Percentiles rank a stretch among this genome's conserved stretches.
Conservation (phyloP, 495 filamentous ascomycete genomes). For the Symbiotaphrina buchneri region DNA sequence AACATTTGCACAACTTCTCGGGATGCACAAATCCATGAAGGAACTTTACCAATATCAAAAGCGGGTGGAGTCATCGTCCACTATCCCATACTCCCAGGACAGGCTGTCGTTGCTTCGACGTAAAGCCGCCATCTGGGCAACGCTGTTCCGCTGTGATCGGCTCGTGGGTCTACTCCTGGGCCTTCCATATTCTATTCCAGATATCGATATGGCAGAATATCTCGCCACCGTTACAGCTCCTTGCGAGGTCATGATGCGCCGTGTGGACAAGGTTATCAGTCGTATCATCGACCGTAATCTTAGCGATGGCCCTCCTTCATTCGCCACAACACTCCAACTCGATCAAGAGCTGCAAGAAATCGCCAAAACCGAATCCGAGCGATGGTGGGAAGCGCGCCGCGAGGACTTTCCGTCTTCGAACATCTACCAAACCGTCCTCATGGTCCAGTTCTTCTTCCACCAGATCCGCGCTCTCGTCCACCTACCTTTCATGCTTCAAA, state of each 20-base stretch:
- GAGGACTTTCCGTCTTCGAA: conserved; percentile 5
- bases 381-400: conserved; percentile 10
- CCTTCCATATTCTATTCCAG: conserved; percentile 21
- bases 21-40: conserved; percentile 4
- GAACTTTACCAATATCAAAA: neutral
- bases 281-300: conserved; percentile 29
- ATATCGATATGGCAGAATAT: conserved; percentile 14
- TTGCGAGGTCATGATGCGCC: conserved; percentile 6
- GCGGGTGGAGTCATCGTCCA: conserved; percentile 13
- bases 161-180: conserved; percentile 24
- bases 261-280: conserved; percentile 19
- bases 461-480: conserved; percentile 22
- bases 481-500: conserved; percentile 30
- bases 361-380: conserved; percentile 13
- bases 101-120: conserved; percentile 11
- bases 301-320: conserved; percentile 13
- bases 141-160: conserved; percentile 19
- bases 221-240: conserved; percentile 8
- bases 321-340: conserved; percentile 19
- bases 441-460: conserved; percentile 23
- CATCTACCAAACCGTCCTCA: conserved; percentile 11
- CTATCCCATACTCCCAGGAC: conserved; percentile 6
- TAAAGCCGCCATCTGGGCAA: conserved; percentile 19
- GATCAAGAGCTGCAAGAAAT: conserved; percentile 24
- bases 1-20: conserved; percentile 23